Conservation (phyloP, 2,329 filamentous ascomycete genomes). For the Epichloe festucae region DNA sequence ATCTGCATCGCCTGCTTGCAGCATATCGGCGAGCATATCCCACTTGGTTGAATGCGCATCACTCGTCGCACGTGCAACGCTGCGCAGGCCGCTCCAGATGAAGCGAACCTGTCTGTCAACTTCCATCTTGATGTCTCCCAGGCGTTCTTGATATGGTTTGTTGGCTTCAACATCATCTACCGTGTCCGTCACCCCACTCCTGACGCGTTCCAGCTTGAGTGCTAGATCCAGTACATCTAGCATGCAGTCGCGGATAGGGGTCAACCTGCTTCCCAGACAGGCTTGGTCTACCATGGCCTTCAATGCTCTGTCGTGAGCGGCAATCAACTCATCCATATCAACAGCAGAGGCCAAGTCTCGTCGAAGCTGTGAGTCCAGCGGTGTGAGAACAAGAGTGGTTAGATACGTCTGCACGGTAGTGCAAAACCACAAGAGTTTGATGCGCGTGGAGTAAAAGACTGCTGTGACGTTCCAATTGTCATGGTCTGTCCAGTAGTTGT, state of each 20-base stretch:
- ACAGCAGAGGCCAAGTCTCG: slow-evolving; percentile 43
- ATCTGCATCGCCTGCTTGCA: slow-evolving; percentile 39
- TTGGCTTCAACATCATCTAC: slow-evolving; percentile 18
- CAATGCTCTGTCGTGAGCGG: slow-evolving; percentile 51
- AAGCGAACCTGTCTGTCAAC: slow-evolving; percentile 58
- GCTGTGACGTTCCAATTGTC: slow-evolving; percentile 29
- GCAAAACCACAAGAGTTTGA: slow-evolving; percentile 65
- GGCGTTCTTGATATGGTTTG: slow-evolving; percentile 33
- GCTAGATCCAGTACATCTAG: slow-evolving; percentile 66
- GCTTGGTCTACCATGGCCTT: slow-evolving; percentile 52
- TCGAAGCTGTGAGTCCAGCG: slow-evolving; percentile 43
- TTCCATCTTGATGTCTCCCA: slow-evolving; percentile 45
- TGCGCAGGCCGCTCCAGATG: slow-evolving; percentile 57
- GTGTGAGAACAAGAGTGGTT: slow-evolving; percentile 56
- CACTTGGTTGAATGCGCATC: slow-evolving; percentile 49
- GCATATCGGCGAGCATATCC: slow-evolving; percentile 70
- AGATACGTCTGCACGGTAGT: slow-evolving; percentile 65
- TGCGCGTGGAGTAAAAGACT: slow-evolving; percentile 48
- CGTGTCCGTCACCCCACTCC: slow-evolving; percentile 13
- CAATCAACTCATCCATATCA: slow-evolving; percentile 73
- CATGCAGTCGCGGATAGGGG: slow-evolving; percentile 58
- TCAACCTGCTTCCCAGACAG: slow-evolving; percentile 54
- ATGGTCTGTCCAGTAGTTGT: slow-evolving; percentile 25
- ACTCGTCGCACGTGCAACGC: slow-evolving; percentile 60
- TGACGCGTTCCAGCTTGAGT: slow-evolving; percentile 53